Conservation (phyloP, 768 basidiomycete genomes). For the Russula earlei region DNA sequence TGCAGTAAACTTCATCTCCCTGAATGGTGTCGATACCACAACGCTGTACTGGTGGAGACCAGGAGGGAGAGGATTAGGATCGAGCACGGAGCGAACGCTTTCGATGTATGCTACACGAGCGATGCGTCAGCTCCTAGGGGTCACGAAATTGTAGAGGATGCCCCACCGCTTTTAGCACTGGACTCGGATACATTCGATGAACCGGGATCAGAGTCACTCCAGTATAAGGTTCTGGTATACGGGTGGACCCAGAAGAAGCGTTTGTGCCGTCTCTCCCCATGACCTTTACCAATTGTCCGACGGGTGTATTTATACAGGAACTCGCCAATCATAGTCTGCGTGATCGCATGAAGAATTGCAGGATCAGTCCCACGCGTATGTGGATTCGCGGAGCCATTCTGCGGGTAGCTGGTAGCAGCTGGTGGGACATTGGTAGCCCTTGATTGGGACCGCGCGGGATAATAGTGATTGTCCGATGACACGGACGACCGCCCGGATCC, state of each 20-base stretch:
- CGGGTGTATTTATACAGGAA: slow-evolving; percentile 97
- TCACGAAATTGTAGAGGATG: slow-evolving; percentile 20
- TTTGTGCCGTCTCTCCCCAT: slow-evolving; percentile 82
- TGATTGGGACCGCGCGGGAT: slow-evolving; percentile 32
- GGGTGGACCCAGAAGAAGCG: slow-evolving; percentile 99
- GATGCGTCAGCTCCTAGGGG: neutral
- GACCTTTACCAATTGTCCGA: slow-evolving; percentile 77
- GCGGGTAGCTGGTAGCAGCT: slow-evolving; percentile 34
- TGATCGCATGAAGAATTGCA: slow-evolving; percentile 87
- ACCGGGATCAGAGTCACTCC: slow-evolving; percentile 92
- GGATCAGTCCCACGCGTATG: slow-evolving; percentile 57
- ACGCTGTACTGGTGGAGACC: slow-evolving; percentile 90
- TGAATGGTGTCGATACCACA: slow-evolving; percentile 81
- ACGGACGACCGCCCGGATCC: slow-evolving; percentile 73
- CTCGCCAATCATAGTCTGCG: slow-evolving; percentile 99
- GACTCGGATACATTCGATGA: slow-evolving; percentile 82
- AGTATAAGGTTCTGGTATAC: slow-evolving; percentile 95
- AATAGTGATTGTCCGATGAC: slow-evolving; percentile 63
- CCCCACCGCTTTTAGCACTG: slow-evolving; percentile 94
- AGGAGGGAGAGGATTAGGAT: slow-evolving; percentile 93
- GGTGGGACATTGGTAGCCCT: slow-evolving; percentile 29
- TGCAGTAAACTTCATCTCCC: slow-evolving; percentile 99
- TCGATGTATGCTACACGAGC: slow-evolving; percentile 74
- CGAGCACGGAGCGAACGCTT: slow-evolving; percentile 82
- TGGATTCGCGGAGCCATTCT: slow-evolving; percentile 20